phyloP scores from a whole-genome alignment of 345 rosid genomes.

The Euphorbia pulcherrima region DNA sequence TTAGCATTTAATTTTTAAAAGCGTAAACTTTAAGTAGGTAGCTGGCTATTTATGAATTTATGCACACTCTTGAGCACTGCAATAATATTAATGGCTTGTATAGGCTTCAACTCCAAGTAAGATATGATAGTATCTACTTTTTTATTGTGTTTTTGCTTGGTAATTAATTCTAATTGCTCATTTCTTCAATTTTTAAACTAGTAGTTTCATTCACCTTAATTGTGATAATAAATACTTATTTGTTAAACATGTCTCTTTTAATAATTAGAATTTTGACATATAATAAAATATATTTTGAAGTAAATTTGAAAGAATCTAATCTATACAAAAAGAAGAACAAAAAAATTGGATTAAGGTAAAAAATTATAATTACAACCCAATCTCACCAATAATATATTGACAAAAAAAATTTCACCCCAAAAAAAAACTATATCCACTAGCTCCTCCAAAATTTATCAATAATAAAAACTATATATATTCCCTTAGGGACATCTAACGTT shows the following conservation, averaged over 20 bases:
- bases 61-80: background rate
- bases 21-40: conserved; percentile 31
- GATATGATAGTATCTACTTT: background rate
- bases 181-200: too few species aligned
- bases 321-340: background rate
- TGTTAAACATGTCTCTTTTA: background rate
- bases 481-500: conserved; percentile 72
- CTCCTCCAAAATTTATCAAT: too few species aligned
- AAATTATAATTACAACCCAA: too few species aligned
- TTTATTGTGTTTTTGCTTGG: too few species aligned
- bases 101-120: conserved; percentile 12
- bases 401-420: too few species aligned
- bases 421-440: too few species aligned
- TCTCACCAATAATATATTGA: too few species aligned
- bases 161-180: too few species aligned
- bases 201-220: background rate
- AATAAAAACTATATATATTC: conserved; percentile 23
- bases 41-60: conserved; percentile 5
- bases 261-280: too few species aligned
- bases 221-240: background rate
- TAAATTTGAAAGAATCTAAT: too few species aligned
- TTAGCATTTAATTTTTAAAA: background rate
- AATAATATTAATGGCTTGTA: background rate
- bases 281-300: too few species aligned
- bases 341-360: conserved; percentile 27